Evolutionary conservation across 176 grass and related monocot genomes (phyloP).

Genomic region (Luzula sylvatica): DNA sequence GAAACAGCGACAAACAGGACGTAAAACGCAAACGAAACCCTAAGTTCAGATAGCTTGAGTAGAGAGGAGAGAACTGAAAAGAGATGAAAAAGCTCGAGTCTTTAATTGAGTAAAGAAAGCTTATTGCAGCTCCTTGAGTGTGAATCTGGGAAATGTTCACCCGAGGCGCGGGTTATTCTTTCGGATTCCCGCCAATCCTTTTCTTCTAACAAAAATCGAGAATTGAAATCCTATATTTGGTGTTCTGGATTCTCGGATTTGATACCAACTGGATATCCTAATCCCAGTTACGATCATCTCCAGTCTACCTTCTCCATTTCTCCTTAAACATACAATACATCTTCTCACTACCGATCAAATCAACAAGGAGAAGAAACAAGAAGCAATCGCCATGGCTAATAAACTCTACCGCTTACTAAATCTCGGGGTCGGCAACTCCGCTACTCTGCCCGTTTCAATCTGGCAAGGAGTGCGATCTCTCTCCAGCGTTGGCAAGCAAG

Average conservation of each 20-base stretch:
- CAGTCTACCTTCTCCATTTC: too few relatives aligned
- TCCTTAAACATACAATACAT: too few relatives aligned
- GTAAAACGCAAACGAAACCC: slow-evolving; percentile 5
- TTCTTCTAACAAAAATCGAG: not conserved
- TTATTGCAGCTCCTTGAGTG: not conserved
- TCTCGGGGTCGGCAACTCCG: not conserved
- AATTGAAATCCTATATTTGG: too few relatives aligned
- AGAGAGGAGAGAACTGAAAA: not conserved
- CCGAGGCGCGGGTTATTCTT: not conserved
- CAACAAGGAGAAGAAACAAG: not conserved
- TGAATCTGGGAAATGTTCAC: not conserved
- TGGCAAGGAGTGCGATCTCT: slow-evolving; percentile 7
- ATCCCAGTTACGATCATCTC: too few relatives aligned
- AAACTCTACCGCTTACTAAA: slow-evolving; percentile 19
- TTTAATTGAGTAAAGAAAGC: slow-evolving; percentile 8
- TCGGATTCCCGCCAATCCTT: slow-evolving; percentile 26
- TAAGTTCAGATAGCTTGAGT: slow-evolving; percentile 7
- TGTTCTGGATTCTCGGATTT: too few relatives aligned
- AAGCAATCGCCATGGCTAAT: slow-evolving; percentile 20
- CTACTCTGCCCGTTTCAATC: slow-evolving; percentile 1
- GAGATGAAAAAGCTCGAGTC: not conserved
- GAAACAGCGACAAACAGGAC: not conserved
- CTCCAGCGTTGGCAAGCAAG: not conserved
- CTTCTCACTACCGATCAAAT: not conserved
- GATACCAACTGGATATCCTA: too few relatives aligned